Conservation (phyloP, 2,329 filamentous ascomycete genomes). For the Talaromyces sp. region DNA sequence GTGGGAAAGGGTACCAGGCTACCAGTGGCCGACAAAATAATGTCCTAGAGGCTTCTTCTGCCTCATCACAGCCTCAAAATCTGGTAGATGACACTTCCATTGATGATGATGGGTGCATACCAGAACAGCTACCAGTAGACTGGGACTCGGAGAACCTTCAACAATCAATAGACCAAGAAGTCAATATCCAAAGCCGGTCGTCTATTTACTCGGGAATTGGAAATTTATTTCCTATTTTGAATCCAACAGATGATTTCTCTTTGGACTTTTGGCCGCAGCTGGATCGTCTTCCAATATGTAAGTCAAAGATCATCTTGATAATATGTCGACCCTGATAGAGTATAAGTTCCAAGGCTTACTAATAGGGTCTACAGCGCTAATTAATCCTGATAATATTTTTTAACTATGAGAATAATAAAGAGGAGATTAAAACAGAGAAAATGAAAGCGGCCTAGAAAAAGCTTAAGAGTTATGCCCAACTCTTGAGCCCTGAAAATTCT, state of each 20-base stretch:
- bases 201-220: conserved; percentile 18
- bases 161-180: neutral
- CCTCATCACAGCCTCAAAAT: neutral
- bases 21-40: neutral
- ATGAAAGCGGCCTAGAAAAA: too few relatives aligned
- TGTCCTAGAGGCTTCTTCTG: neutral
- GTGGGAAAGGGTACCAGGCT: neutral
- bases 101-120: neutral
- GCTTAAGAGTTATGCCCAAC: too few relatives aligned
- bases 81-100: neutral
- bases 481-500: too few relatives aligned
- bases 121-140: neutral
- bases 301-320: too few relatives aligned
- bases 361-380: too few relatives aligned
- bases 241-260: conserved; percentile 21
- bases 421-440: too few relatives aligned
- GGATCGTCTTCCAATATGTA: conserved; percentile 30
- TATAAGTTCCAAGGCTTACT: too few relatives aligned
- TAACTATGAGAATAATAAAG: too few relatives aligned
- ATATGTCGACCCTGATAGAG: too few relatives aligned
- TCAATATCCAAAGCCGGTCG: neutral
- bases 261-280: conserved; percentile 32
- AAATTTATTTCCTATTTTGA: conserved; percentile 23
- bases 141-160: conserved; percentile 3
- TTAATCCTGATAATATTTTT: too few relatives aligned